phyloP scores from a whole-genome alignment of 306 rosid genomes.

The Vigna trinervia region DNA sequence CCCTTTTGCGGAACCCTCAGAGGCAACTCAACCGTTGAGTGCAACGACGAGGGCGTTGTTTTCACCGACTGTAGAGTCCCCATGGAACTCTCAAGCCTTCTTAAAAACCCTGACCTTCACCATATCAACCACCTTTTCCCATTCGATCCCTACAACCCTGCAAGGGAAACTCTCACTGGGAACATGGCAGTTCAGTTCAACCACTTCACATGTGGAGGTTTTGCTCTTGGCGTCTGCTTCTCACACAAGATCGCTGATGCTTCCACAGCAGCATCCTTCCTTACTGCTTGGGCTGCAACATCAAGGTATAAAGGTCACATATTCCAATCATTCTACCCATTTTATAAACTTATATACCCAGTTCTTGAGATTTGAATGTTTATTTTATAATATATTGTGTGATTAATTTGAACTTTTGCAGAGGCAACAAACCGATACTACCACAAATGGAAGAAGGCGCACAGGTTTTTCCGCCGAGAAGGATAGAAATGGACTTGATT shows the following conservation, averaged over 20 bases:
- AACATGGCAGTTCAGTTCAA: constrained; percentile 18
- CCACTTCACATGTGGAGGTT: constrained; percentile 35
- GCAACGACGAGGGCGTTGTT: constrained; percentile 41
- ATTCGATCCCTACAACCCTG: constrained; percentile 11
- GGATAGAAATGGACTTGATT: background rate
- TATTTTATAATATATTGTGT: too few relatives aligned
- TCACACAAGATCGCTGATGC: constrained; percentile 44
- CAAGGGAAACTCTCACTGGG: background rate
- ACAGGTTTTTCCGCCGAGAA: constrained; percentile 12
- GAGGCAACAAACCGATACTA: background rate
- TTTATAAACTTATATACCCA: too few relatives aligned
- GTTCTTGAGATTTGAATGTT: too few relatives aligned
- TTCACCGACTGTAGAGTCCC: constrained; percentile 22
- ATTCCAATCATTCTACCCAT: too few relatives aligned
- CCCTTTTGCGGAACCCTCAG: constrained; percentile 43
- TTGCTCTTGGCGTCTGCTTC: constrained; percentile 38
- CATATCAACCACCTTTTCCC: constrained; percentile 21
- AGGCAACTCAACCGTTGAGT: constrained; percentile 20
- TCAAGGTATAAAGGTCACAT: background rate
- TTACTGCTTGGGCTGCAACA: constrained; percentile 30
- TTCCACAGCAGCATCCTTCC: background rate
- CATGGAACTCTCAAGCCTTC: background rate
- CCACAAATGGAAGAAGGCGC: constrained; percentile 4
- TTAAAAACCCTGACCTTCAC: background rate
- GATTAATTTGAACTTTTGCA: background rate